Base-by-base conservation (phyloP, 495 filamentous ascomycete genomes). In the Podospora pseudopauciseta region DNA sequence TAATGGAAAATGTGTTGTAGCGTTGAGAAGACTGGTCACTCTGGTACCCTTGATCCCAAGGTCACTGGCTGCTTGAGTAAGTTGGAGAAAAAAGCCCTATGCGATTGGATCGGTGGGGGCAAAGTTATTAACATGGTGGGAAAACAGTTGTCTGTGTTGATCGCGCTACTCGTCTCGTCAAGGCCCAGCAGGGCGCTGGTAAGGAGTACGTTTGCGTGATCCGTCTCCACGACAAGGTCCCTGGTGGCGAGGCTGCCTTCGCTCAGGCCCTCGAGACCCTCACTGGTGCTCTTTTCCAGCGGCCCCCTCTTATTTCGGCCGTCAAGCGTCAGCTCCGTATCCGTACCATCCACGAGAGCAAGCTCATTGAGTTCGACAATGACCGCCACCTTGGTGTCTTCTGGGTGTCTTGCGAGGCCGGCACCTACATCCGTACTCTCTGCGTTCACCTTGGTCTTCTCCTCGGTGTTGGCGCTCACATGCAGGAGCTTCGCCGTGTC, bases 381-480 rank as follows among this genome's bases (percentile, higher is more conserved):
- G 93, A 98, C 66, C 88, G 95, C 68, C 92, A 97, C 76, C 86
- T 99, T n/a, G 96, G 90, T 79, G 93, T 98, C 39, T 99, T 99
- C 87, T 97, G 95, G 95, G 96, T 98, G 67, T 94, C 91, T 80
- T 99, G 95, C 79, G 95, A 99, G 80, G 95, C 95, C 68, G 95
- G 95, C 75, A 98, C 95, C 39, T 99, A 99, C 76, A 97, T 99
- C 77, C 91, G 95, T 80, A 98, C 96, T 15, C 87, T 99, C 23
- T 99, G 95, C 82, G 95, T 98, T 53, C 95, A 99, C 82, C 80
- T 99, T 70, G 95, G 95, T 68, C 84, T 98, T 67, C 79, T 99
- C 64, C 85, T 98, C 56, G 95, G 95, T 74, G 93, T 97, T 57
- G 95, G 96, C 70, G 95, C 91, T 13, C 95, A 99, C 80, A 99